Evolutionary conservation across 148 eudicot species (phyloP), one percentile per base, ranked within the genome.

Genomic region (Pouteria glomerata): DNA sequence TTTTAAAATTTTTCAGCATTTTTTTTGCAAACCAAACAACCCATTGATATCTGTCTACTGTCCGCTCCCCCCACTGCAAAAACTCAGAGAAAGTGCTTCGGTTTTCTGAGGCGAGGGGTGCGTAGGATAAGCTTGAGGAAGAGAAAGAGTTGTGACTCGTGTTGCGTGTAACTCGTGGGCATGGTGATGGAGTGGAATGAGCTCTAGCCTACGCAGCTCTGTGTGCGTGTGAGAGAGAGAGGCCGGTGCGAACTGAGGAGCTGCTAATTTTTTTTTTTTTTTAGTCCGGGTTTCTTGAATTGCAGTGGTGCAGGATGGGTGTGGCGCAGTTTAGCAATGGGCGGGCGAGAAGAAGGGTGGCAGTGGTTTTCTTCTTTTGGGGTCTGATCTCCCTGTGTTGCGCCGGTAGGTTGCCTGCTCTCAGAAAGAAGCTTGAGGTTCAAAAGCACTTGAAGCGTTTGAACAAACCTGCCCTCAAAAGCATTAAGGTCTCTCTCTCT

Each of bases 361-460:
- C 15, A 6, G 63, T 55, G 72, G 71, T 69, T 53, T 81, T n/a
- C n/a, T n/a, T n/a, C n/a, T n/a, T n/a, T n/a, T n/a, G n/a, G n/a
- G n/a, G n/a, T n/a, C n/a, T n/a, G 62, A 44, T 78, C 33, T 76
- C 83, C 15, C 71, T 76, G 37, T 78, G 83, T 30, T 83, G 71
- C 63, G 86, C 89, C 63, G 83, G 76, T 37, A 79, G 89, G 80
- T 58, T 79, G 21, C 64, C 83, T 24, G 57, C 71, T 62, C 76
- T 85, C 10, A 85, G 82, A 67, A 90, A 90, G 82, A 87, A 83
- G 82, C 83, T 93, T 23, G 80, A 85, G 72, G 88, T 93, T 29
- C 77, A 81, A 45, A 93, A 85, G 78, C 98, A 90, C 81, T 86
- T 93, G 74, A 85, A 85, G 27, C 90, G 98, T 30, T 58, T 93